These are phyloP conservation scores for Exophiala xenobiotica DNA, from an alignment of 2,329 filamentous ascomycete species.

Conservation along the genomic window DNA sequence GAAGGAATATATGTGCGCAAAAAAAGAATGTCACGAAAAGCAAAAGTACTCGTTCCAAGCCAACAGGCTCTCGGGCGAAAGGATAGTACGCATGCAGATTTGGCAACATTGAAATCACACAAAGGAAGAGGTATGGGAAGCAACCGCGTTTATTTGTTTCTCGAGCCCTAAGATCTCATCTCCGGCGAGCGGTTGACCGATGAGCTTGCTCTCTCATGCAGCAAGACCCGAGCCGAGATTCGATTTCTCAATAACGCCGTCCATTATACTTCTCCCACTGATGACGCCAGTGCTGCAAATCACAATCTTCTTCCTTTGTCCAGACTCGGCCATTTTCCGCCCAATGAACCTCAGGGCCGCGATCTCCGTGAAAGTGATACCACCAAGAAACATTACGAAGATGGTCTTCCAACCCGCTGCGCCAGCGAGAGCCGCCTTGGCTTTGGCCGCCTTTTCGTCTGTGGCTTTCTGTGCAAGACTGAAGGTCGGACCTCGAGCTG, in stretches of 20 bases:
- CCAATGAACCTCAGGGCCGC: conserved; percentile 89
- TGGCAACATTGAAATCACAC: too few species aligned
- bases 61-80: too few species aligned
- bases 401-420: conserved; percentile 76
- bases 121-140: too few species aligned
- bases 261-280: conserved; percentile 86
- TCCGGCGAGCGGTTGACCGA: neutral
- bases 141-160: too few species aligned
- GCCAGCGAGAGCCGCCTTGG: conserved; percentile 77
- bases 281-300: conserved; percentile 92
- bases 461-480: conserved; percentile 82
- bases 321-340: conserved; percentile 71
- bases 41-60: too few species aligned
- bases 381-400: conserved; percentile 96
- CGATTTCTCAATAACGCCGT: conserved; percentile 71
- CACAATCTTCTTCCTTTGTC: conserved; percentile 68
- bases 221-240: conserved; percentile 23
- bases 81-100: too few species aligned
- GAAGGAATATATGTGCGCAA: too few species aligned
- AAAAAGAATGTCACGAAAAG: too few species aligned
- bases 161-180: too few species aligned
- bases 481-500: conserved; percentile 83
- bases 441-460: conserved; percentile 87
- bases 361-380: conserved; percentile 94
- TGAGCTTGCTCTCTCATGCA: neutral